phyloP scores from a whole-genome alignment of 2,329 filamentous ascomycete species.

The Arthrobotrys pseudoclavata region DNA sequence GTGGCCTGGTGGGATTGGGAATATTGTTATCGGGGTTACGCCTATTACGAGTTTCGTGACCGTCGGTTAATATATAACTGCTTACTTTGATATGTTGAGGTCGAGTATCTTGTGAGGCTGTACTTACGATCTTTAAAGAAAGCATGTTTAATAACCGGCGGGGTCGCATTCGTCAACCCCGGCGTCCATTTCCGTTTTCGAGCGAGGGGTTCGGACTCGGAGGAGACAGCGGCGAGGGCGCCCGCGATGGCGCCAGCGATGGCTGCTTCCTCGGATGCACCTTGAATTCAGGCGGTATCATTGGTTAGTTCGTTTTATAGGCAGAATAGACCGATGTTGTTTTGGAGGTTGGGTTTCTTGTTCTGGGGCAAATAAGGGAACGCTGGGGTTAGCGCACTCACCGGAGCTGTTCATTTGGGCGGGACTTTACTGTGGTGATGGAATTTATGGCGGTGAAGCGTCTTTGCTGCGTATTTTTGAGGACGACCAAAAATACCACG shows the following conservation, averaged over 20 bases:
- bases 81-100: too few relatives aligned
- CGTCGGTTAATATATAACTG: neutral
- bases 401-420: conserved; percentile 56
- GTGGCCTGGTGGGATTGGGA: conserved; percentile 75
- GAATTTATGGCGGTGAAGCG: conserved; percentile 49
- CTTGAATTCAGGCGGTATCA: conserved; percentile 20
- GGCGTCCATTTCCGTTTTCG: conserved; percentile 58
- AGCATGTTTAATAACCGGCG: conserved; percentile 55
- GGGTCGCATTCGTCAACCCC: conserved; percentile 31
- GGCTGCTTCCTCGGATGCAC: conserved; percentile 8
- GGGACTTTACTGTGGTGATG: conserved; percentile 50
- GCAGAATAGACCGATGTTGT: neutral
- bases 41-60: conserved; percentile 16
- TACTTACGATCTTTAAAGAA: conserved; percentile 59
- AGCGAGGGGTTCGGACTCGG: conserved; percentile 46
- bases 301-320: conserved; percentile 26
- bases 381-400: conserved; percentile 50
- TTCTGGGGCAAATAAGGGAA: conserved; percentile 15
- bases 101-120: neutral
- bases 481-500: conserved; percentile 56
- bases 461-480: conserved; percentile 57
- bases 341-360: conserved; percentile 8
- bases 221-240: conserved; percentile 30
- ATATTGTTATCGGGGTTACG: conserved; percentile 76
- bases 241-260: conserved; percentile 9